Conservation (phyloP, 228 moss, liverwort and hornwort species). For the Sphagnum fallax region DNA sequence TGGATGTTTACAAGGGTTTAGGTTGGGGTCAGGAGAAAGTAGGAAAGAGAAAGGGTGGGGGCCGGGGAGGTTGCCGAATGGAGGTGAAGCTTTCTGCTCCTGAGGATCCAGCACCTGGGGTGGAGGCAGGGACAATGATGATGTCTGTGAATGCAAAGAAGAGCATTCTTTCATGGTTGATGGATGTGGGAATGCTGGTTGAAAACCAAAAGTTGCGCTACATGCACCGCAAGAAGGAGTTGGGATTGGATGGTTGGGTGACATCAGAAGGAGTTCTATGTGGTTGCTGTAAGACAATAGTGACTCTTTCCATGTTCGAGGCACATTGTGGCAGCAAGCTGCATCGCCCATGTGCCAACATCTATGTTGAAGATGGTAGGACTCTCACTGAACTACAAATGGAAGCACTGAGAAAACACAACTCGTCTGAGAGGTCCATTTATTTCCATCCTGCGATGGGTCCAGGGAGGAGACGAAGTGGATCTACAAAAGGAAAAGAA, state of each 20-base stretch:
- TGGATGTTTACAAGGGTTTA: constrained; percentile 16
- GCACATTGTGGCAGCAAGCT: constrained; percentile 94
- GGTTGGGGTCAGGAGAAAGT: constrained; percentile 26
- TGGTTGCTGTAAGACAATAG: constrained; percentile 60
- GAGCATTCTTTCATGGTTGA: constrained; percentile 85
- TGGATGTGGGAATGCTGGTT: constrained; percentile 62
- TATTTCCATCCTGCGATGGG: constrained; percentile 21
- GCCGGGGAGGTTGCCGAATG: constrained; percentile 64
- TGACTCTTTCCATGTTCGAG: constrained; percentile 83
- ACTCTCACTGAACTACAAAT: constrained; percentile 74
- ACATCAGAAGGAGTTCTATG: constrained; percentile 76
- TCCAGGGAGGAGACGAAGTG: constrained; percentile 20
- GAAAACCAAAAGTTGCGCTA: constrained; percentile 66
- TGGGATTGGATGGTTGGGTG: constrained; percentile 62
- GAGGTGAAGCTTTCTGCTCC: constrained; percentile 86
- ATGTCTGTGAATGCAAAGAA: constrained; percentile 39
- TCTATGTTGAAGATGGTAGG: constrained; percentile 66
- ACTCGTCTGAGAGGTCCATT: constrained; percentile 17
- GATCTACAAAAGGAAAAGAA: constrained; percentile 21
- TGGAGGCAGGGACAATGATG: constrained; percentile 20
- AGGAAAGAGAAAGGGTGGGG: constrained; percentile 64
- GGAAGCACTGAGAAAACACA: constrained; percentile 53
- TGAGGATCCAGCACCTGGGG: constrained; percentile 9
- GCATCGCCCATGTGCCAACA: constrained; percentile 91
- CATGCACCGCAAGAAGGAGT: constrained; percentile 59